These are phyloP conservation scores for Fusarium equiseti DNA, from an alignment of 2,329 filamentous ascomycete species.

Conservation along the genomic window DNA sequence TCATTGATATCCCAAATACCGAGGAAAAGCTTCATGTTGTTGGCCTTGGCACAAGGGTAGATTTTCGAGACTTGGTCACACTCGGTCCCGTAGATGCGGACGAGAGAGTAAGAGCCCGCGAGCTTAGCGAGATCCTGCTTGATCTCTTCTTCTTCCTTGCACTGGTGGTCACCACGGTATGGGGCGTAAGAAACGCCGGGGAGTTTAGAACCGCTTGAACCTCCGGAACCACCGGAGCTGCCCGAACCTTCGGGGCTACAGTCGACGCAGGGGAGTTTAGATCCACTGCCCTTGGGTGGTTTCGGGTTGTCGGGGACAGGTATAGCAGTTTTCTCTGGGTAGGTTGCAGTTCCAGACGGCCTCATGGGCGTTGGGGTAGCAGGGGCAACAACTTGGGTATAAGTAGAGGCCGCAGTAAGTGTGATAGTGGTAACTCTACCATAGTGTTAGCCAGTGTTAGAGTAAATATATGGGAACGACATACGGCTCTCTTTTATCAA, in stretches of 20 bases:
- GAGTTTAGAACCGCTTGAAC: slow-evolving; percentile 34
- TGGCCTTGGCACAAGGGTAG: slow-evolving; percentile 71
- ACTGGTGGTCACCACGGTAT: slow-evolving; percentile 65
- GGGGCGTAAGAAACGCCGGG: slow-evolving; percentile 64
- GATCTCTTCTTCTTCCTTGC: slow-evolving; percentile 75
- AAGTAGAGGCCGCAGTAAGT: slow-evolving; percentile 31
- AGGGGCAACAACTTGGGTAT: slow-evolving; percentile 30
- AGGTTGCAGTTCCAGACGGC: slow-evolving; percentile 7
- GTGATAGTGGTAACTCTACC: slow-evolving; percentile 33
- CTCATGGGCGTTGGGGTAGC: slow-evolving; percentile 20
- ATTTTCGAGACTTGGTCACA: slow-evolving; percentile 78
- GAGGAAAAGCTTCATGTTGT: slow-evolving; percentile 77
- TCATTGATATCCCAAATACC: slow-evolving; percentile 76
- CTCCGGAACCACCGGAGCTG: slow-evolving; percentile 1
- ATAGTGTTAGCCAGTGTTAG: background rate
- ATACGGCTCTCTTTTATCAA: slow-evolving; percentile 38
- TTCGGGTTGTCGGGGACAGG: slow-evolving; percentile 1
- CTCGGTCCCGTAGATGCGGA: slow-evolving; percentile 85
- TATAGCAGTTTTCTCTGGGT: background rate
- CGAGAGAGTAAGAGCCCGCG: slow-evolving; percentile 65
- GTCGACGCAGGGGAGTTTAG: background rate
- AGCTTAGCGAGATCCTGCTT: slow-evolving; percentile 71
- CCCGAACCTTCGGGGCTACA: background rate
- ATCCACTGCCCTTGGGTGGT: background rate
- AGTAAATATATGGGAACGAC: background rate